Base-by-base conservation (phyloP, 2,329 filamentous ascomycete species). In the Talaromyces sp. region DNA sequence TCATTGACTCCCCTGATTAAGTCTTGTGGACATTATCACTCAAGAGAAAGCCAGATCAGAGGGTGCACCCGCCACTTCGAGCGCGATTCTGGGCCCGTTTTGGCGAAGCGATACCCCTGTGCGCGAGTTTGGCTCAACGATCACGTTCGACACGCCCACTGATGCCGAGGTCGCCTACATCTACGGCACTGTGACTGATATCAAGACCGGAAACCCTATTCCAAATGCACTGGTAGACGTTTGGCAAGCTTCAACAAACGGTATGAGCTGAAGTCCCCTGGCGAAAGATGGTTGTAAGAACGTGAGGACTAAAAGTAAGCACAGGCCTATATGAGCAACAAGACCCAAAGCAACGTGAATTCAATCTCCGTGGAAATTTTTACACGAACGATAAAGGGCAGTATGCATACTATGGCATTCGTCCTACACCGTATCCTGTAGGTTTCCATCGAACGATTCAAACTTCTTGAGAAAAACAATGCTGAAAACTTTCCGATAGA, bases 341-440 rank as follows among this genome's bases (percentile, higher is more conserved):
- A 74, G 88, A 91, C 74, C 87, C 86, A 0, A 82, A 87, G 61
- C 88, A 90, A 79, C 77, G 78, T 55, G 83, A 84, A 70, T 88
- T 90, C 81, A 91, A 91, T 80, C 81, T 91, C 53, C 84, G 88
- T 48, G 88, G 88, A 73, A 90, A 90, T 79, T 91, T 90, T 80
- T 82, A 82, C 67, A 85, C 87, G 65, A 83, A 89, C 73, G 82
- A 83, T 67, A 81, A 90, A 63, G 88, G 88, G 67, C 81, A 86
- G 72, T 89, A 87, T 76, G 82, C 80, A 76, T 87, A 89, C 75
- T 90, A 90, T 83, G 90, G 88, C 80, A 83, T 87, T 69, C 82
- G 88, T 75, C 88, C 88, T 0, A 90, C 88, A 0, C 85, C 86
- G 6, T 91, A 91, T 77, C 86, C 86, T 12, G 31, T 32, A 32